Percentiles rank a stretch among this genome's conserved stretches.
phyloP scores from a whole-genome alignment of 2,329 filamentous ascomycete genomes.

The Cercospora zeae-maydis region DNA sequence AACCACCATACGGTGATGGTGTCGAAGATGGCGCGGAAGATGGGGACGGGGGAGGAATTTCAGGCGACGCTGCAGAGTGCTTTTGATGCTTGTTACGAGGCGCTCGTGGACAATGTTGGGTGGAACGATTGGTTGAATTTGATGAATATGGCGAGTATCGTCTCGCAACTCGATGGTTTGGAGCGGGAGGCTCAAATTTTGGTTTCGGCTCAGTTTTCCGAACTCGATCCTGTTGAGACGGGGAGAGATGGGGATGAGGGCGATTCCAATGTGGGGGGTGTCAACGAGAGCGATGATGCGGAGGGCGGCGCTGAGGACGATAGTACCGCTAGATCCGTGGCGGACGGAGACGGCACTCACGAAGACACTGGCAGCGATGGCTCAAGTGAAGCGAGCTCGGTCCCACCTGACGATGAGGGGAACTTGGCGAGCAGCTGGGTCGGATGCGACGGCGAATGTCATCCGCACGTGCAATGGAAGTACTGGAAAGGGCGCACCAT shows the following conservation, averaged over 20 bases:
- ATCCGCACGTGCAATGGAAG: neutral
- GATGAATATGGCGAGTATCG: conserved; percentile 3
- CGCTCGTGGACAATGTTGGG: conserved; percentile 2
- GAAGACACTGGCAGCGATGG: neutral
- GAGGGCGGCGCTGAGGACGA: neutral
- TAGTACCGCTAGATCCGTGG: neutral
- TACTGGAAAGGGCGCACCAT: conserved; percentile 1
- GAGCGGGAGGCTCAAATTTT: conserved; percentile 4
- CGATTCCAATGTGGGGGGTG: neutral
- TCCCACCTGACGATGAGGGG: neutral
- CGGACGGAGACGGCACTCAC: neutral
- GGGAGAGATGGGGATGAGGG: neutral
- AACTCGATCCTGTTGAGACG: neutral
- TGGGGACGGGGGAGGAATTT: conserved; percentile 1
- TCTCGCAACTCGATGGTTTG: conserved; percentile 4
- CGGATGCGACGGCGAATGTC: conserved; percentile 6
- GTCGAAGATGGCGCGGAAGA: conserved; percentile 5
- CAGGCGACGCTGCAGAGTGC: conserved; percentile 6
- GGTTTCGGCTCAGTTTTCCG: conserved; percentile 1
- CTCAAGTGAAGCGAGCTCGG: neutral
- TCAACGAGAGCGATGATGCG: neutral
- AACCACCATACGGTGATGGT: neutral
- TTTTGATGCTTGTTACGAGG: conserved; percentile 10
- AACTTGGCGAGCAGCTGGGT: neutral
- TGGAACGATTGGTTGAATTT: conserved; percentile 10